A percentile compares a stretch with the other conserved stretches of the same genome.
These are phyloP conservation scores for Sequoia sempervirens DNA, from an alignment of 75 land plant species.

Conservation along the genomic window DNA sequence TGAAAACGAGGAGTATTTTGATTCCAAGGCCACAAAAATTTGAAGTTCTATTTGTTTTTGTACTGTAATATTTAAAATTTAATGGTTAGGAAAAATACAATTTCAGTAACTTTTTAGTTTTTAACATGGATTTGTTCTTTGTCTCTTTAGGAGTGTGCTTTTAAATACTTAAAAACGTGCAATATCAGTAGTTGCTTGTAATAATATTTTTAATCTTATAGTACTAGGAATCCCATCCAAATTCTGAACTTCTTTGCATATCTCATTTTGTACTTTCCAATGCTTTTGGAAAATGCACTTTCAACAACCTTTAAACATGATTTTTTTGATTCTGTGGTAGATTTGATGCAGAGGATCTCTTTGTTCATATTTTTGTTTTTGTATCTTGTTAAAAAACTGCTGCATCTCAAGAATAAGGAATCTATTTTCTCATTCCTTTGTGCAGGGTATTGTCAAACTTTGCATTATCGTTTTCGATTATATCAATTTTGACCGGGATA, in stretches of 20 bases:
- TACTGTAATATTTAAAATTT: background rate
- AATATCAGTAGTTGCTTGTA: background rate
- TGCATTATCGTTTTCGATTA: constrained; percentile 84
- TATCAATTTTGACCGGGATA: constrained; percentile 84
- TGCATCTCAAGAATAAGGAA: background rate
- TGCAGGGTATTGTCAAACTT: constrained; percentile 83
- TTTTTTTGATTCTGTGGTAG: background rate
- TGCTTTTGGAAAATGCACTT: background rate
- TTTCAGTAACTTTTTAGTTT: background rate
- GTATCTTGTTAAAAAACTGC: background rate
- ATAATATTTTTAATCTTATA: background rate
- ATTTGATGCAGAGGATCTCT: background rate
- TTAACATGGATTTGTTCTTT: background rate
- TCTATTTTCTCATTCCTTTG: background rate
- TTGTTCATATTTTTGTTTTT: background rate
- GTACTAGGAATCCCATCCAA: background rate
- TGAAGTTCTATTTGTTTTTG: constrained; percentile 1
- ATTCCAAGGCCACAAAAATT: background rate
- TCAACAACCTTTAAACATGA: background rate
- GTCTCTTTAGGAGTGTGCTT: too few species aligned
- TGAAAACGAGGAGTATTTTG: background rate
- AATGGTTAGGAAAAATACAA: background rate
- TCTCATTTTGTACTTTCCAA: background rate
- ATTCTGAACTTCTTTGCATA: background rate
- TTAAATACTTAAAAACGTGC: background rate